These are phyloP conservation scores for Hygrocybe coccinea DNA, from an alignment of 768 basidiomycete species.

Conservation along the genomic window DNA sequence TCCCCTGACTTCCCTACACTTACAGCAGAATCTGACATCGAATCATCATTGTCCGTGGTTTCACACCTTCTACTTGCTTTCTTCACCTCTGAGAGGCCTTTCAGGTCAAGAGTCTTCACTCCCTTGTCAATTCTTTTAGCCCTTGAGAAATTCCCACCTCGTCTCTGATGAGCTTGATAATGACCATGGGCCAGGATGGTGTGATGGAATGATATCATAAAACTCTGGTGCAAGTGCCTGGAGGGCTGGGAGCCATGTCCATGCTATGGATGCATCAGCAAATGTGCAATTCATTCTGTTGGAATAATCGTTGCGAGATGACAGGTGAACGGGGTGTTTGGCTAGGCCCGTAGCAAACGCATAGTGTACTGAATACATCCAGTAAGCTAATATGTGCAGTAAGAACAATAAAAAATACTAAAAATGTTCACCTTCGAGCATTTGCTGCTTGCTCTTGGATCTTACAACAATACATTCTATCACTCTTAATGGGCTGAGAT, in stretches of 20 bases:
- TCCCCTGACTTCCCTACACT: too few species aligned
- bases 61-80: background rate
- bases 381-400: too few species aligned
- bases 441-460: too few species aligned
- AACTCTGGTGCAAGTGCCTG: conserved; percentile 84
- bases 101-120: background rate
- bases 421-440: too few species aligned
- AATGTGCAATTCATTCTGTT: too few species aligned
- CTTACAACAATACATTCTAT: too few species aligned
- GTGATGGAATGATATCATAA: conserved; percentile 82
- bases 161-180: conserved; percentile 89
- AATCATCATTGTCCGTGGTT: background rate
- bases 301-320: too few species aligned
- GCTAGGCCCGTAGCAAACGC: too few species aligned
- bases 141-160: conserved; percentile 84
- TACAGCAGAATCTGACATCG: background rate
- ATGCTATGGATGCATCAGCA: conserved; percentile 88
- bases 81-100: background rate
- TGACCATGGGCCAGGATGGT: conserved; percentile 94
- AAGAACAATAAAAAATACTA: too few species aligned
- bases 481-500: too few species aligned
- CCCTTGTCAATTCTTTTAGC: conserved; percentile 65
- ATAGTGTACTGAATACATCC: too few species aligned
- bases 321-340: too few species aligned
- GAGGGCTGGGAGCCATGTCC: conserved; percentile 87